These are phyloP conservation scores for Fusarium algeriense DNA, from an alignment of 2,329 filamentous ascomycete genomes.

Conservation along the genomic window DNA sequence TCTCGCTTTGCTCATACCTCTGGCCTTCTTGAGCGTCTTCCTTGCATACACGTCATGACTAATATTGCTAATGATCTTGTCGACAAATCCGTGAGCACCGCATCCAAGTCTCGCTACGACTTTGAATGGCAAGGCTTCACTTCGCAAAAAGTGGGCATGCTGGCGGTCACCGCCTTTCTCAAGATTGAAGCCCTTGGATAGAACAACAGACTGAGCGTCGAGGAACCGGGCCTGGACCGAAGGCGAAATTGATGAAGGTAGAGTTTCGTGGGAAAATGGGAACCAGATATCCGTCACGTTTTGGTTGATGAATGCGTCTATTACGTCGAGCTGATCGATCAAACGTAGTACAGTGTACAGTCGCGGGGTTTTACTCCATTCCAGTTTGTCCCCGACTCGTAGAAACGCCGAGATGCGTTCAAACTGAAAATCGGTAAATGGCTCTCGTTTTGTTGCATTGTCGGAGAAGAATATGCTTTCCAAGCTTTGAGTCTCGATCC, in stretches of 20 bases:
- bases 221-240: neutral
- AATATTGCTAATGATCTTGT: neutral
- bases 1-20: neutral
- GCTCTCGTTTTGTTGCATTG: neutral
- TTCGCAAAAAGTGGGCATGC: neutral
- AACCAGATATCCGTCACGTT: neutral
- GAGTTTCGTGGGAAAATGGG: neutral
- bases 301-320: neutral
- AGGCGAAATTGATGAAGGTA: neutral
- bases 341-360: neutral
- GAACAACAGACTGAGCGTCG: neutral
- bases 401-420: neutral
- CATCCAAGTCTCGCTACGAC: neutral
- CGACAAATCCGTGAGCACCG: neutral
- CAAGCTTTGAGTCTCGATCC: neutral
- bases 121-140: neutral
- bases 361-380: neutral
- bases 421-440: neutral
- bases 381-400: neutral
- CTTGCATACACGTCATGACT: neutral
- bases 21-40: neutral
- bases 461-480: neutral
- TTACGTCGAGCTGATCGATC: neutral
- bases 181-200: neutral
- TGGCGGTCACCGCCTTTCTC: neutral